These are phyloP conservation scores for Sphagnum fallax DNA, from an alignment of 228 moss, liverwort and hornwort species.

Conservation along the genomic window DNA sequence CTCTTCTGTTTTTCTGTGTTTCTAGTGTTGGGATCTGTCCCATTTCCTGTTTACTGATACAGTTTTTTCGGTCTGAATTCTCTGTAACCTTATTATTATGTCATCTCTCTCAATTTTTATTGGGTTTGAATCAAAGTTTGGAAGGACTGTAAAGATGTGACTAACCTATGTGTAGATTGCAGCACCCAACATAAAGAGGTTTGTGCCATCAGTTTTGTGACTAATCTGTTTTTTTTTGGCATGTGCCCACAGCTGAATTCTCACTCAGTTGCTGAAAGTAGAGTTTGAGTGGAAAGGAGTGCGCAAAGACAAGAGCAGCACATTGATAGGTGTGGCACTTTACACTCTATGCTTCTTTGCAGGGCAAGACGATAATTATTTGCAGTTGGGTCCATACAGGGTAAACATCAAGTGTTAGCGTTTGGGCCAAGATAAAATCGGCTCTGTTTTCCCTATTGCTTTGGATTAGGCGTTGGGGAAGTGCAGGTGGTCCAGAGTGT, in stretches of 20 bases:
- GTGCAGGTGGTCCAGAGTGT: too few species aligned
- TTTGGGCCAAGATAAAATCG: slow-evolving; percentile 45
- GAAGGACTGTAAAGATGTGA: not conserved
- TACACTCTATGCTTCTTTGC: slow-evolving; percentile 59
- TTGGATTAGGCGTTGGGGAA: too few species aligned
- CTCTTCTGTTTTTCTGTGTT: not conserved
- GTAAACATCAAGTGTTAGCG: slow-evolving; percentile 64
- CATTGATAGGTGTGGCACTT: slow-evolving; percentile 49
- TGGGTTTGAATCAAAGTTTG: not conserved
- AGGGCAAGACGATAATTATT: slow-evolving; percentile 54
- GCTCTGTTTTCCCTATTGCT: slow-evolving; percentile 59
- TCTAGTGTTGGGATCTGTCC: too few species aligned
- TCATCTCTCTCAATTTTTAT: not conserved
- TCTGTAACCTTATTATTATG: not conserved
- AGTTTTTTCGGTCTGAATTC: too few species aligned
- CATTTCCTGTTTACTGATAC: too few species aligned
- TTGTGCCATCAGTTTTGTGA: not conserved
- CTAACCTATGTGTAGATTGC: too few species aligned
- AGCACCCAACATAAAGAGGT: not conserved
- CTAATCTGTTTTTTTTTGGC: not conserved
- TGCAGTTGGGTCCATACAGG: slow-evolving; percentile 48
- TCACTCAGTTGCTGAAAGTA: slow-evolving; percentile 36
- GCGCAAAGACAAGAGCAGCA: slow-evolving; percentile 50
- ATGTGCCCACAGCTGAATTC: slow-evolving; percentile 46
- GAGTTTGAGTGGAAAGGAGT: slow-evolving; percentile 61